Conservation (phyloP, 169 alveolate genomes). For the Plasmodium knowlesi region DNA sequence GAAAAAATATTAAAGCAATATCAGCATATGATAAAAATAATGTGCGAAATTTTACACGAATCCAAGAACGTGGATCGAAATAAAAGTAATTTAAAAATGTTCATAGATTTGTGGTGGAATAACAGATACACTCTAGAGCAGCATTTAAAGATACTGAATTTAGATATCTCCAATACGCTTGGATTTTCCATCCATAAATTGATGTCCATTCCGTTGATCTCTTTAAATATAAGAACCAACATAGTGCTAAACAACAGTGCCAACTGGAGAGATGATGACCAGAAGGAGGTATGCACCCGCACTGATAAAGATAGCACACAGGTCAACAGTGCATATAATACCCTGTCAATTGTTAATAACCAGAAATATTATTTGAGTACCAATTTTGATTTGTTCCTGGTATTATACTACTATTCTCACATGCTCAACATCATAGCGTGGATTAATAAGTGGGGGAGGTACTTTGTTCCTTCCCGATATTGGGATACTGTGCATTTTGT, state of each 20-base stretch:
- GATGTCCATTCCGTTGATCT: constrained; percentile 61
- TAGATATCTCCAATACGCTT: constrained; percentile 51
- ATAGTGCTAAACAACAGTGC: not conserved
- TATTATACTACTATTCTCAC: constrained; percentile 44
- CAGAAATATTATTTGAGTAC: constrained; percentile 54
- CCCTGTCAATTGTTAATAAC: constrained; percentile 44
- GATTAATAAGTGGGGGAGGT: constrained; percentile 49
- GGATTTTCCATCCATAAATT: constrained; percentile 73
- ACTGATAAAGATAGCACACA: not conserved
- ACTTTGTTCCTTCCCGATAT: constrained; percentile 39
- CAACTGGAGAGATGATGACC: not conserved
- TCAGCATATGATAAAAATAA: constrained; percentile 71
- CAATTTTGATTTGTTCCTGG: constrained; percentile 71
- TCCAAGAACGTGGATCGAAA: constrained; percentile 50
- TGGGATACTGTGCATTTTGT: constrained; percentile 32
- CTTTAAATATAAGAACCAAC: constrained; percentile 16
- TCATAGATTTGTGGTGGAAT: constrained; percentile 74
- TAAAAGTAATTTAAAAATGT: constrained; percentile 33
- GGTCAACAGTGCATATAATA: not conserved
- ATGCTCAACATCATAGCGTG: constrained; percentile 41
- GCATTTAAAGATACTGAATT: constrained; percentile 58
- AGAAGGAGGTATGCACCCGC: not conserved
- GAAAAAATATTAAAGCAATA: constrained; percentile 69
- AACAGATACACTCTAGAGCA: constrained; percentile 72
- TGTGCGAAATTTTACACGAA: constrained; percentile 71